Evolutionary conservation across 2,329 filamentous ascomycete species (phyloP).

Genomic region (Aspergillus sp.): DNA sequence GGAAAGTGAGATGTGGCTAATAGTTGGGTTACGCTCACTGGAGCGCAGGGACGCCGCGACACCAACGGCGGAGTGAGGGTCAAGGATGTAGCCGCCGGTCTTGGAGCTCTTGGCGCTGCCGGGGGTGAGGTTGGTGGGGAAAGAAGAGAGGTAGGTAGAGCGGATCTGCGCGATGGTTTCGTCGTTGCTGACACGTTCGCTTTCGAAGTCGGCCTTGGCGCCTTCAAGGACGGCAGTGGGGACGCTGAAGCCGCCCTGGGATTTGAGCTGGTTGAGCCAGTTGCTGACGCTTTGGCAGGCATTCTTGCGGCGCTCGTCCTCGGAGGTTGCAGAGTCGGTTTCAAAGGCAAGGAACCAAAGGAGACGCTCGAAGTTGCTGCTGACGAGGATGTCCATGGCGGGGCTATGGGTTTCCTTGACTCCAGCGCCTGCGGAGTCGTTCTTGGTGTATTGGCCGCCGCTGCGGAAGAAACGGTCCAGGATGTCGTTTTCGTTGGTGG

Average conservation of each 20-base stretch:
- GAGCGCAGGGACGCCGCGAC: constrained; percentile 69
- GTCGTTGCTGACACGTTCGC: constrained; percentile 59
- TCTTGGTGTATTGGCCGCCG: constrained; percentile 76
- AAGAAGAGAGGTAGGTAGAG: constrained; percentile 49
- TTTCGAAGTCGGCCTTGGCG: constrained; percentile 70
- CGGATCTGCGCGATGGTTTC: constrained; percentile 64
- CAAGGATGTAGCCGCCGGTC: constrained; percentile 68
- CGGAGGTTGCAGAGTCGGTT: constrained; percentile 44
- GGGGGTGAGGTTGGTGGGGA: constrained; percentile 39
- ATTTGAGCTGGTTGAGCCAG: constrained; percentile 78
- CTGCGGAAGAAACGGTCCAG: constrained; percentile 91
- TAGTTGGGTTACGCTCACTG: constrained; percentile 46
- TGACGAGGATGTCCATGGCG: constrained; percentile 96
- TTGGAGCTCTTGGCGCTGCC: constrained; percentile 30
- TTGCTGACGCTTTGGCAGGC: constrained; percentile 65
- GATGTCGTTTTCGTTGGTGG: constrained; percentile 97
- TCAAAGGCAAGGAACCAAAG: constrained; percentile 80
- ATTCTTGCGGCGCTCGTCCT: constrained; percentile 41
- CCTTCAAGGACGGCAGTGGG: constrained; percentile 63
- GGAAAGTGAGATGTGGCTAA: constrained; percentile 72
- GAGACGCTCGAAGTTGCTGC: constrained; percentile 91
- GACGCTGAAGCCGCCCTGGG: constrained; percentile 74
- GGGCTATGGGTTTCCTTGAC: constrained; percentile 89
- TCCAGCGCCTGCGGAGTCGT: constrained; percentile 55
- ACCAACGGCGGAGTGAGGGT: constrained; percentile 88